These are phyloP conservation scores for Claviceps sp. DNA, from an alignment of 2,329 filamentous ascomycete genomes.

Conservation along the genomic window DNA sequence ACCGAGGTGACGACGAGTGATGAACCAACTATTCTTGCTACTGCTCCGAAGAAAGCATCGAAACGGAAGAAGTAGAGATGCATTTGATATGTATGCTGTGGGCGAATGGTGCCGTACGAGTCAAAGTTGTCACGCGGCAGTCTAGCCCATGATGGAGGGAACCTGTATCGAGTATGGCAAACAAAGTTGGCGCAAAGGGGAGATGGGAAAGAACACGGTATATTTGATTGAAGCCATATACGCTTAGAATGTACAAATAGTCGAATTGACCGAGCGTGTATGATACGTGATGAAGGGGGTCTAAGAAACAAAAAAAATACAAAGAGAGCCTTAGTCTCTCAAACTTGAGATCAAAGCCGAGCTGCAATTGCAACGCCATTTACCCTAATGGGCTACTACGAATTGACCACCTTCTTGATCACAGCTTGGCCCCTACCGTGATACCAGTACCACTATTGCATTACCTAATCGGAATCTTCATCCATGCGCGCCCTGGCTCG, in stretches of 20 bases:
- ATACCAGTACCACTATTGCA: slow-evolving; percentile 3
- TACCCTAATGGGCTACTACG: slow-evolving; percentile 6
- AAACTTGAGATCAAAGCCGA: slow-evolving; percentile 6
- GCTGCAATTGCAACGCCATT: not conserved
- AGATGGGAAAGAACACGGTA: not conserved
- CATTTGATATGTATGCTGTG: too few species aligned
- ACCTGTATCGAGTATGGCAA: not conserved
- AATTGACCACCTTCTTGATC: not conserved
- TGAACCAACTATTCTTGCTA: slow-evolving; percentile 15
- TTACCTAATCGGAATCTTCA: slow-evolving; percentile 38
- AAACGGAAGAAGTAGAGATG: slow-evolving; percentile 33
- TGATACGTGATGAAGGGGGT: slow-evolving; percentile 16
- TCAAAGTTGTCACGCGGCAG: not conserved
- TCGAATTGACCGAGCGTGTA: slow-evolving; percentile 19
- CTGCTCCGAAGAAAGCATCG: slow-evolving; percentile 27
- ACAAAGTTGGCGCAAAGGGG: not conserved
- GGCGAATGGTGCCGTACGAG: not conserved
- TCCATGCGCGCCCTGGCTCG: slow-evolving; percentile 44
- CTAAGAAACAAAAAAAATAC: slow-evolving; percentile 6
- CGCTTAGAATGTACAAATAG: slow-evolving; percentile 21
- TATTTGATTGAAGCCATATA: slow-evolving; percentile 1
- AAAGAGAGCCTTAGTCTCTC: slow-evolving; percentile 7
- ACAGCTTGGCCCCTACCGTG: not conserved
- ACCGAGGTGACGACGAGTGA: slow-evolving; percentile 20
- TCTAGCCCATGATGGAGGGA: not conserved